These are phyloP conservation scores for Ophiostoma sp. DNA, from an alignment of 2,329 filamentous ascomycete genomes.

Conservation along the genomic window DNA sequence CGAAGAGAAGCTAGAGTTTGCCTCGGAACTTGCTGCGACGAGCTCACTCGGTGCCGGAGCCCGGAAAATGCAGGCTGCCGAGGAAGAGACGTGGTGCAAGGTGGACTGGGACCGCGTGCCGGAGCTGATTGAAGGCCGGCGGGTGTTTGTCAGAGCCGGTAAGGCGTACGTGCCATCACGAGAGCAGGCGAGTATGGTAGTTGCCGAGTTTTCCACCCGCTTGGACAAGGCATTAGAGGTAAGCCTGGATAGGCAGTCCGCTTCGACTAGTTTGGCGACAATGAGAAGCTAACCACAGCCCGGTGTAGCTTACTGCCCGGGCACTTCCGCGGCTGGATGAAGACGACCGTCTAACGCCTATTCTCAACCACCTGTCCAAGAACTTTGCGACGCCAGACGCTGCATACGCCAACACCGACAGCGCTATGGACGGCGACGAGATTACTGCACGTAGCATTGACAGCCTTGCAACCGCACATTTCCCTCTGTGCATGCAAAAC, in stretches of 20 bases:
- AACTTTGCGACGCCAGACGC: slow-evolving; percentile 92
- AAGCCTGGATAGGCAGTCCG: slow-evolving; percentile 29
- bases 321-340: slow-evolving; percentile 89
- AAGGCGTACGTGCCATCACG: slow-evolving; percentile 86
- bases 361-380: slow-evolving; percentile 75
- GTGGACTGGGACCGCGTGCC: slow-evolving; percentile 93
- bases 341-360: slow-evolving; percentile 76
- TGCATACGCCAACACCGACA: slow-evolving; percentile 59
- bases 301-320: slow-evolving; percentile 69
- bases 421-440: slow-evolving; percentile 62
- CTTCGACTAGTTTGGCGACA: neutral
- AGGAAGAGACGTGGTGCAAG: slow-evolving; percentile 91
- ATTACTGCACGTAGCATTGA: slow-evolving; percentile 78
- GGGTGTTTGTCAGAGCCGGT: slow-evolving; percentile 70
- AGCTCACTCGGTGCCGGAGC: slow-evolving; percentile 33
- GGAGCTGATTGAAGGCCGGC: slow-evolving; percentile 75
- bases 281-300: neutral
- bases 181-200: slow-evolving; percentile 83
- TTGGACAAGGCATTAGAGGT: slow-evolving; percentile 81
- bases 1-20: slow-evolving; percentile 65
- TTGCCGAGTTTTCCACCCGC: slow-evolving; percentile 74
- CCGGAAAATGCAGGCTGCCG: slow-evolving; percentile 42
- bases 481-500: slow-evolving; percentile 91
- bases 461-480: slow-evolving; percentile 68
- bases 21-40: slow-evolving; percentile 55